Evolutionary conservation across 1,284 basidiomycete genomes (phyloP).

Genomic region (Entoloma clypeatum): DNA sequence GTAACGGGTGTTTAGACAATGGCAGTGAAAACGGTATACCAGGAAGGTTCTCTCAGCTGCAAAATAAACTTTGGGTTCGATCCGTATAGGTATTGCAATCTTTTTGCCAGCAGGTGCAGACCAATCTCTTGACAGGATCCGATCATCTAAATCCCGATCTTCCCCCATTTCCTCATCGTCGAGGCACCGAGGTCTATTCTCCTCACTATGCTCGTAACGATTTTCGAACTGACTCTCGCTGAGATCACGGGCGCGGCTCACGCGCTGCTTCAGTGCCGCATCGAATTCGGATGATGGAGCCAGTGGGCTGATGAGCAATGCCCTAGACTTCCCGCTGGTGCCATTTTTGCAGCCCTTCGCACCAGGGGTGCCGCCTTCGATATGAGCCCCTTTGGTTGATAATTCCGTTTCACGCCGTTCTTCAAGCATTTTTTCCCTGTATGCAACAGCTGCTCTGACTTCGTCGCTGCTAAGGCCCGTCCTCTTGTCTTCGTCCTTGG

Average conservation of each 20-base stretch:
- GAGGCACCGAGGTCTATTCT: slow-evolving; percentile 36
- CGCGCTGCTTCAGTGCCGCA: slow-evolving; percentile 66
- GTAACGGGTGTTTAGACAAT: slow-evolving; percentile 10
- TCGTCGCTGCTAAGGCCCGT: slow-evolving; percentile 71
- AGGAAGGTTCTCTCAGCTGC: slow-evolving; percentile 92
- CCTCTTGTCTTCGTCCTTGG: slow-evolving; percentile 75
- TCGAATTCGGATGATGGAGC: slow-evolving; percentile 80
- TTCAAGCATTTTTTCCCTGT: slow-evolving; percentile 76
- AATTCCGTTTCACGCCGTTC: slow-evolving; percentile 37
- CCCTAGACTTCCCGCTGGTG: slow-evolving; percentile 32
- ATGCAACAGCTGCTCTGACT: slow-evolving; percentile 76
- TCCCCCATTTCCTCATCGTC: slow-evolving; percentile 38
- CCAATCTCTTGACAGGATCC: slow-evolving; percentile 71
- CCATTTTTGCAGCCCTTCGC: slow-evolving; percentile 8
- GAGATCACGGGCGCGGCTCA: slow-evolving; percentile 38
- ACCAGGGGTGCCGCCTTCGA: slow-evolving; percentile 8
- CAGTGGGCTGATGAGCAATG: slow-evolving; percentile 79
- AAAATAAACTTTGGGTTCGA: slow-evolving; percentile 98
- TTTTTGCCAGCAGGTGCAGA: slow-evolving; percentile 83
- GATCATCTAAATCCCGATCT: slow-evolving; percentile 41
- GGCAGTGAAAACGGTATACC: slow-evolving; percentile 39
- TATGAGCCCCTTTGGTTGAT: slow-evolving; percentile 15
- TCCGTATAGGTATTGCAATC: slow-evolving; percentile 88
- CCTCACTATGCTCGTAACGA: slow-evolving; percentile 23
- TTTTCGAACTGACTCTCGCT: slow-evolving; percentile 18